These are phyloP conservation scores for Hansenula sp. DNA, from an alignment of 1,139 yeast genomes.

Conservation along the genomic window DNA sequence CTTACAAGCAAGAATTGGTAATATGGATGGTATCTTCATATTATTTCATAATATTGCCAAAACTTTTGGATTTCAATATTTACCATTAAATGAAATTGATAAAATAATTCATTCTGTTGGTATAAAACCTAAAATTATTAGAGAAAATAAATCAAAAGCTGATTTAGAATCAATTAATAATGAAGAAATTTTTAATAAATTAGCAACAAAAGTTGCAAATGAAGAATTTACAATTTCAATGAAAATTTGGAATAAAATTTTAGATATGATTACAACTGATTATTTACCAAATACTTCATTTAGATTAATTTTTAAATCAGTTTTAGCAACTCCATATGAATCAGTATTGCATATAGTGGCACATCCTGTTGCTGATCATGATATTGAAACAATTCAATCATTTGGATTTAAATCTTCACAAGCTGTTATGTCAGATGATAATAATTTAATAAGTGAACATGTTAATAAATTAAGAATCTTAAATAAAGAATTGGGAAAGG, in stretches of 20 bases:
- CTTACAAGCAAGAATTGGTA: constrained; percentile 89
- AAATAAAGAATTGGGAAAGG: constrained; percentile 12
- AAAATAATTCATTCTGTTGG: constrained; percentile 43
- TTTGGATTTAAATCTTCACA: constrained; percentile 10
- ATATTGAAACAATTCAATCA: constrained; percentile 15
- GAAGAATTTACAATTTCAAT: constrained; percentile 66
- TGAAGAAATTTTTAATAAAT: constrained; percentile 13
- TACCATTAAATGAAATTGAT: constrained; percentile 74
- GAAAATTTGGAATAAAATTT: constrained; percentile 47
- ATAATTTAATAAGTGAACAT: constrained; percentile 10
- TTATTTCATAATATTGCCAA: constrained; percentile 83
- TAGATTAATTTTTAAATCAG: constrained; percentile 15
- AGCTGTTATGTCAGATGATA: constrained; percentile 7
- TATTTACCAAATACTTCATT: constrained; percentile 16
- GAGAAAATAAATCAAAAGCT: neutral
- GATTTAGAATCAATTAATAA: neutral
- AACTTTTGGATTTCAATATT: constrained; percentile 87
- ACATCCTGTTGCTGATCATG: constrained; percentile 18
- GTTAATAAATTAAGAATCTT: constrained; percentile 9
- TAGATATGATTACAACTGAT: constrained; percentile 35
- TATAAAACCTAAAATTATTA: constrained; percentile 3
- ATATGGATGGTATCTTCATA: constrained; percentile 93
- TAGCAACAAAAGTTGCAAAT: constrained; percentile 59
- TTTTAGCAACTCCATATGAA: constrained; percentile 10
- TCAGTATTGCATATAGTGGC: constrained; percentile 26